These are phyloP conservation scores for Schwanniomyces pseudopolymorphus DNA, from an alignment of 805 yeast species.

Conservation along the genomic window DNA sequence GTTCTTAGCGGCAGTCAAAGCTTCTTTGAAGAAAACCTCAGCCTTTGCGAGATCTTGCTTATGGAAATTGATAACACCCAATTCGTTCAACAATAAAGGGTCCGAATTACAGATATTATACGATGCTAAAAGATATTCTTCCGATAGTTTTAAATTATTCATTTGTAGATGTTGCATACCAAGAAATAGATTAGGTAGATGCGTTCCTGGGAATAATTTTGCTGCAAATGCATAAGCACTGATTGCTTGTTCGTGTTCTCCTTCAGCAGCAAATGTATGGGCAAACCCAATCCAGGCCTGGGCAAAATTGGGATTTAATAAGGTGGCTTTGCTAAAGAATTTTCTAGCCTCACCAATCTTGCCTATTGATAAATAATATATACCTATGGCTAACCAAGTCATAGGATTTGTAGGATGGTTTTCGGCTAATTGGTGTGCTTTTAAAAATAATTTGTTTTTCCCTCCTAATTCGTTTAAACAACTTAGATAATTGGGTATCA, in stretches of 20 bases:
- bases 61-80: slow-evolving; percentile 90
- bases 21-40: slow-evolving; percentile 67
- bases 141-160: slow-evolving; percentile 78
- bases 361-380: slow-evolving; percentile 75
- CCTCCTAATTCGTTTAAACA: slow-evolving; percentile 84
- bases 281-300: slow-evolving; percentile 99
- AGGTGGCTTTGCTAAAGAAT: slow-evolving; percentile 84
- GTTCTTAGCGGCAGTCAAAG: slow-evolving; percentile 64
- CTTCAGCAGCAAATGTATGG: slow-evolving; percentile 94
- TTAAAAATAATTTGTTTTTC: slow-evolving; percentile 71
- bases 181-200: slow-evolving; percentile 81
- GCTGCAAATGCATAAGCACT: slow-evolving; percentile 97
- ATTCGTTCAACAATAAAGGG: slow-evolving; percentile 84
- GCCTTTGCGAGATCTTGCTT: slow-evolving; percentile 66
- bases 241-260: slow-evolving; percentile 98
- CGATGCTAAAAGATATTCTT: slow-evolving; percentile 78
- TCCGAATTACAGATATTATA: slow-evolving; percentile 78
- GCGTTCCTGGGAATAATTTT: slow-evolving; percentile 85
- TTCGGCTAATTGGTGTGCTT: slow-evolving; percentile 85
- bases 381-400: slow-evolving; percentile 92
- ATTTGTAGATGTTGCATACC: slow-evolving; percentile 96
- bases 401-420: slow-evolving; percentile 76
- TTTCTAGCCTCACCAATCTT: slow-evolving; percentile 81
- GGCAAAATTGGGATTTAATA: slow-evolving; percentile 84
- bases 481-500: slow-evolving; percentile 77